Conservation (phyloP, 2,329 filamentous ascomycete genomes). For the Monilinia vaccinii-corymbosi region DNA sequence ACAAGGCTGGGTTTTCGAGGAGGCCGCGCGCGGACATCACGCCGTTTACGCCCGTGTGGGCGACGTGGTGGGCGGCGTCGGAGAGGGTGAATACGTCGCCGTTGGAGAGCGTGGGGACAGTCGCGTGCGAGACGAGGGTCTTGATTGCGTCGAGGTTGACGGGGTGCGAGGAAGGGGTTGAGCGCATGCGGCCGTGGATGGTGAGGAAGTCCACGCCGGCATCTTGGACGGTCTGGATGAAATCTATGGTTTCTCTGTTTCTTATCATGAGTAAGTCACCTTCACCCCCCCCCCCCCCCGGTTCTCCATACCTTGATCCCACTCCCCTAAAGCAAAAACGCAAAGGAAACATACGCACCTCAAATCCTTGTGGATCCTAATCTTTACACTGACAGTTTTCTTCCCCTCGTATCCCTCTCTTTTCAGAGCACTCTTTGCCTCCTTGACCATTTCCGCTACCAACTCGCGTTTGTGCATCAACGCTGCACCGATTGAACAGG, state of each 20-base stretch:
- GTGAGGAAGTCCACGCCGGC: constrained; percentile 58
- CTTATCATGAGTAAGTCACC: background rate
- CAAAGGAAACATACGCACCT: constrained; percentile 22
- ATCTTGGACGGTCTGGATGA: constrained; percentile 52
- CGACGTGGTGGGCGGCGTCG: constrained; percentile 30
- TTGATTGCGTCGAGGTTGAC: constrained; percentile 54
- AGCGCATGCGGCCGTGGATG: constrained; percentile 56
- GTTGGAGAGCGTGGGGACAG: constrained; percentile 57
- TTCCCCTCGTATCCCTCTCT: constrained; percentile 43
- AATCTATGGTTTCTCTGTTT: constrained; percentile 40
- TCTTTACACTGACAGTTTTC: constrained; percentile 57
- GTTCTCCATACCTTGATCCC: too few relatives aligned
- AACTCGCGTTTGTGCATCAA: constrained; percentile 56
- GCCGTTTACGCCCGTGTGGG: constrained; percentile 39
- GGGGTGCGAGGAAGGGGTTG: constrained; percentile 50
- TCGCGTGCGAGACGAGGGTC: constrained; percentile 35
- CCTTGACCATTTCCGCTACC: constrained; percentile 56
- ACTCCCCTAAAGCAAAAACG: background rate
- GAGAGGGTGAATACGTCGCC: constrained; percentile 55
- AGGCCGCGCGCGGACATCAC: constrained; percentile 64
- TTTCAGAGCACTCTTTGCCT: constrained; percentile 43
- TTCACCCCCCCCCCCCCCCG: background rate
- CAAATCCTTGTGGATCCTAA: constrained; percentile 57
- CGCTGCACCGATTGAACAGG: constrained; percentile 58
- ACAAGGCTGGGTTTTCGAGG: constrained; percentile 58